Evolutionary conservation across 345 rosid species (phyloP).

Genomic region (Hibiscus tridactylites): DNA sequence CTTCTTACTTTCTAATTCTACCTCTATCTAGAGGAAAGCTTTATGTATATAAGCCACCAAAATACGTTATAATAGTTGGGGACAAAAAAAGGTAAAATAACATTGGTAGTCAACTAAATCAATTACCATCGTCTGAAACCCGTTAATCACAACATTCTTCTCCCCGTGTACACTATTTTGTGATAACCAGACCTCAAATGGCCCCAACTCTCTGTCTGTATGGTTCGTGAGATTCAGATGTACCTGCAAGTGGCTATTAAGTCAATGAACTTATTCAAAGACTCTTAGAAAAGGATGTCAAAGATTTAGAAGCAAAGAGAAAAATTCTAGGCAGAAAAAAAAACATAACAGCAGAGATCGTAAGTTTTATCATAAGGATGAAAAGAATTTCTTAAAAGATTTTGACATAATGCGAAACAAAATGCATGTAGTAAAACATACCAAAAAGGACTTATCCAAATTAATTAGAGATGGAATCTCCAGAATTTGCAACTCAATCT

Average conservation of each 20-base stretch:
- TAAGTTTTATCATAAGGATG: background rate
- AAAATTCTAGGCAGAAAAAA: background rate
- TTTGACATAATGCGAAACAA: background rate
- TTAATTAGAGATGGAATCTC: conserved; percentile 55
- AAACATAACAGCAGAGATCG: background rate
- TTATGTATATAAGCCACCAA: background rate
- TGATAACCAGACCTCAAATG: conserved; percentile 69
- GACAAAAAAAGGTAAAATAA: background rate
- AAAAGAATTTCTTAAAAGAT: background rate
- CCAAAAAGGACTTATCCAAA: conserved; percentile 59
- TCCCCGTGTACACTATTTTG: conserved; percentile 47
- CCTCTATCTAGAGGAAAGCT: background rate
- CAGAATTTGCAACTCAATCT: conserved; percentile 58
- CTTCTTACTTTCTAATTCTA: background rate
- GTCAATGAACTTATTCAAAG: background rate
- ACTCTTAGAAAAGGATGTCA: background rate
- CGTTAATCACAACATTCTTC: conserved; percentile 62
- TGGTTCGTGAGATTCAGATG: conserved; percentile 62
- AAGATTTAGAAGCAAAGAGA: background rate
- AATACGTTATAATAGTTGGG: background rate
- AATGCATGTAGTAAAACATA: background rate
- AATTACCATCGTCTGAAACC: conserved; percentile 77
- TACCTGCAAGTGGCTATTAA: conserved; percentile 37
- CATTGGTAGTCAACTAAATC: background rate
- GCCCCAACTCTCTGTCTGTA: conserved; percentile 65